These are phyloP conservation scores for Quercus rubra DNA, from an alignment of 306 rosid genomes.

Conservation along the genomic window DNA sequence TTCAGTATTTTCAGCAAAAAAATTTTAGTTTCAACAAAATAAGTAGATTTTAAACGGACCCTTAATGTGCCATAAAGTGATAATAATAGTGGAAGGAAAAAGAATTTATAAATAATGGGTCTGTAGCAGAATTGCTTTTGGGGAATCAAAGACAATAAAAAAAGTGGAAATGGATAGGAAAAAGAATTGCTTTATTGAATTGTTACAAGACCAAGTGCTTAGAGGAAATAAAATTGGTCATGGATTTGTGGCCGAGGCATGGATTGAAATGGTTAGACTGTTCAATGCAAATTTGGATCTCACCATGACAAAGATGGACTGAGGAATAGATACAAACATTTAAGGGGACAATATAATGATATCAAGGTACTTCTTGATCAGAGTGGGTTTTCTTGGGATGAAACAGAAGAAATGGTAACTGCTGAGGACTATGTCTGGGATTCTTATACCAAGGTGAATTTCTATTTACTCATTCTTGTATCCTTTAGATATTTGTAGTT, in stretches of 20 bases:
- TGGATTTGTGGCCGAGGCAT: constrained; percentile 9
- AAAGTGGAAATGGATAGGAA: too few species aligned
- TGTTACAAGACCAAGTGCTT: constrained; percentile 10
- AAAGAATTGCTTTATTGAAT: too few species aligned
- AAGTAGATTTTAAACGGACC: fast-evolving
- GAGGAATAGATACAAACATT: constrained; percentile 13
- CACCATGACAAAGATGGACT: constrained; percentile 12
- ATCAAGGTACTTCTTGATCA: constrained; percentile 7
- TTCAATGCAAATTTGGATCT: constrained; percentile 15
- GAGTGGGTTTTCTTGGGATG: constrained; percentile 13
- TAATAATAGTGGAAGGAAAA: too few species aligned
- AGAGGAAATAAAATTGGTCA: constrained; percentile 18
- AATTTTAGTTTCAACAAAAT: fast-evolving
- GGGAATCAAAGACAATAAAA: too few species aligned
- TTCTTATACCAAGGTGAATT: constrained; percentile 8
- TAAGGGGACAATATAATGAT: constrained; percentile 13
- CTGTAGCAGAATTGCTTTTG: too few species aligned
- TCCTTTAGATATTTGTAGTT: background rate
- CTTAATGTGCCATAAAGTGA: too few species aligned
- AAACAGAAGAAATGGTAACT: constrained; percentile 14
- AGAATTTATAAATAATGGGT: too few species aligned
- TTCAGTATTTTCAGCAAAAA: fast-evolving
- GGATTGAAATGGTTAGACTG: constrained; percentile 17
- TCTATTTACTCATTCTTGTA: background rate
- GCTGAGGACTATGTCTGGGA: constrained; percentile 8